Conservation (phyloP, 2,329 filamentous ascomycete genomes). For the Claviceps cyperi region DNA sequence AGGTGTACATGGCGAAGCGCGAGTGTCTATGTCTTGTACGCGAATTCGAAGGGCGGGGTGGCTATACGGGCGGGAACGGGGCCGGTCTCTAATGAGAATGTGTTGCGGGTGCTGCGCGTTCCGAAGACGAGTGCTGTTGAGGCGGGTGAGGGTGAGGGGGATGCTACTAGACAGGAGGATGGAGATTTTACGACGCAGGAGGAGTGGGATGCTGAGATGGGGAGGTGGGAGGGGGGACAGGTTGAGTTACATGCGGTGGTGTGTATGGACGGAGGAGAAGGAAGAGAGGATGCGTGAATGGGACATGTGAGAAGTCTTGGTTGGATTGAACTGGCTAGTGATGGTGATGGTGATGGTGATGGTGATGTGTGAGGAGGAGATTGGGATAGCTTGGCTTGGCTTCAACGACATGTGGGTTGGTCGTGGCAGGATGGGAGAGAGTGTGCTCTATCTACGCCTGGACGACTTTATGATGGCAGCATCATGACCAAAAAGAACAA, state of each 20-base stretch:
- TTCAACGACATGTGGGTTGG: background rate
- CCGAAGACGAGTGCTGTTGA: no score
- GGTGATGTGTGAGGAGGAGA: no score
- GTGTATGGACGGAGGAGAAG: background rate
- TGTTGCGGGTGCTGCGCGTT: background rate
- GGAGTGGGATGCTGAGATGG: slow-evolving; percentile 13
- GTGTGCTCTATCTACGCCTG: no score
- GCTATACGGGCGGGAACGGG: background rate
- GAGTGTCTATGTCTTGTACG: background rate
- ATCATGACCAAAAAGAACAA: no score
- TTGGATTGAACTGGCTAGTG: no score
- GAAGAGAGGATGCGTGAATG: background rate
- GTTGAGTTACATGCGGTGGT: background rate
- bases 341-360: no score
- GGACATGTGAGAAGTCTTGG: background rate
- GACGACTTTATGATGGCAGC: no score
- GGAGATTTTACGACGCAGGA: background rate
- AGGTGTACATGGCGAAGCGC: background rate
- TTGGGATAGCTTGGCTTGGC: no score
- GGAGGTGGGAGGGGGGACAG: background rate
- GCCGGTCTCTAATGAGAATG: background rate
- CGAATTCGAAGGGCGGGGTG: background rate
- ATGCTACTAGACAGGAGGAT: background rate
- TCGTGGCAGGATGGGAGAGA: background rate
- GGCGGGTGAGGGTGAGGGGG: slow-evolving; percentile 12